These are phyloP conservation scores for Neoascochyta sp. DNA, from an alignment of 2,329 filamentous ascomycete species.

Conservation along the genomic window DNA sequence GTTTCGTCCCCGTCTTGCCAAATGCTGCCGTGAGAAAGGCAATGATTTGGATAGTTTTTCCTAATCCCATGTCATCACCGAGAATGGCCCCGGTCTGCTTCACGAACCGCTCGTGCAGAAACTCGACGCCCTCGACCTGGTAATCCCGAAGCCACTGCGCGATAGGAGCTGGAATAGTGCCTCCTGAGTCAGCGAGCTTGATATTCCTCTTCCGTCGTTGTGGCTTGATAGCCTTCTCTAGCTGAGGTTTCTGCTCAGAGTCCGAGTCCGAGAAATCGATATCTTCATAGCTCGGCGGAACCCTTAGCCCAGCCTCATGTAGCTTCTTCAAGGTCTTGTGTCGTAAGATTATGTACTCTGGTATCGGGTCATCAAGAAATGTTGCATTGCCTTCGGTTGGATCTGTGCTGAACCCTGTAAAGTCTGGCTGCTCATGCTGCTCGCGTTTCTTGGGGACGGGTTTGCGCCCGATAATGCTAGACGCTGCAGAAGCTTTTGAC, in stretches of 20 bases:
- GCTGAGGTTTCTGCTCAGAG: constrained; percentile 64
- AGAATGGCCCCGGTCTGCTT: constrained; percentile 88
- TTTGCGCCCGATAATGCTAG: constrained; percentile 43
- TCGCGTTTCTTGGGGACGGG: constrained; percentile 17
- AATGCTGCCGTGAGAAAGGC: constrained; percentile 89
- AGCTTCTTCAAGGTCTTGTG: constrained; percentile 66
- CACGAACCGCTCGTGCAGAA: constrained; percentile 84
- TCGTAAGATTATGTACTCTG: constrained; percentile 69
- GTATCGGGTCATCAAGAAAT: constrained; percentile 58
- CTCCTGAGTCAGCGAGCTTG: constrained; percentile 68
- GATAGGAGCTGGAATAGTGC: constrained; percentile 80
- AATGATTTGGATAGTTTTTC: constrained; percentile 95
- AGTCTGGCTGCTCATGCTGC: constrained; percentile 8
- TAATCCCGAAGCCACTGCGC: constrained; percentile 91
- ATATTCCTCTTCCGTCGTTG: constrained; percentile 72
- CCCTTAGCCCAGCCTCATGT: constrained; percentile 64
- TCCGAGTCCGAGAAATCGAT: constrained; percentile 74
- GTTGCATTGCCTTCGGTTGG: constrained; percentile 43
- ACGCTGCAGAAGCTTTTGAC: constrained; percentile 42
- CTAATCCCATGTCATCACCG: constrained; percentile 95
- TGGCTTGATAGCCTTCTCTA: constrained; percentile 58
- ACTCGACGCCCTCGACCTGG: constrained; percentile 78
- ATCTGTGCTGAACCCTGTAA: constrained; percentile 18
- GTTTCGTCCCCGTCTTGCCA: constrained; percentile 86
- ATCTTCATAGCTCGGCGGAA: constrained; percentile 74